A percentile compares a stretch with the other conserved stretches of the same genome.
Evolutionary conservation across 1,284 basidiomycete genomes (phyloP).

Genomic region (Microbotryomycetes sp.): DNA sequence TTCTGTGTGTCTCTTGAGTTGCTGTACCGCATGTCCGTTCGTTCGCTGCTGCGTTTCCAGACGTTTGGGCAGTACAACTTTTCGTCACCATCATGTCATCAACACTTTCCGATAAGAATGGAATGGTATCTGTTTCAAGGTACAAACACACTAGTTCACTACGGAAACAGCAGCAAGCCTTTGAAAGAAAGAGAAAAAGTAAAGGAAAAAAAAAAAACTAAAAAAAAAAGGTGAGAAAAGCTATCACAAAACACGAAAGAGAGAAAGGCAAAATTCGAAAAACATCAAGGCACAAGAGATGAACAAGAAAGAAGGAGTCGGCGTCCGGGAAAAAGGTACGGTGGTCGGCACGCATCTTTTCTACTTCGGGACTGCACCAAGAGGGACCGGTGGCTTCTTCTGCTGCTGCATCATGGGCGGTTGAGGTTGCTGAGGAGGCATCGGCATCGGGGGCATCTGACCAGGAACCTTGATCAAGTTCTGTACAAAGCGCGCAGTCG

Average conservation of each 20-base stretch:
- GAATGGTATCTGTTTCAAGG: not conserved
- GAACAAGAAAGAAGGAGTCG: not conserved
- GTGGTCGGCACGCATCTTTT: not conserved
- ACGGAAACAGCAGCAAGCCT: not conserved
- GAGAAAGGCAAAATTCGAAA: not conserved
- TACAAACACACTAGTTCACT: not conserved
- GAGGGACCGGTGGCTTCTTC: not conserved
- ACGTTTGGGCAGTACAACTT: no score
- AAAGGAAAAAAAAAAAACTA: not conserved
- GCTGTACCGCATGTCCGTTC: no score
- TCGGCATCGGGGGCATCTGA: not conserved
- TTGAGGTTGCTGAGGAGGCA: not conserved
- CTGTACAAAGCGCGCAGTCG: not conserved
- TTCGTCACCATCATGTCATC: no score
- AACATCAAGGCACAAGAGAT: not conserved
- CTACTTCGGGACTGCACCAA: not conserved
- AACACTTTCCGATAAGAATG: no score
- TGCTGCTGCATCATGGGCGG: not conserved
- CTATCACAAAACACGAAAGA: not conserved
- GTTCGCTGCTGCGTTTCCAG: no score
- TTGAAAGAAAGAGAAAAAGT: not conserved
- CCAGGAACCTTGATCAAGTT: constrained; percentile 3
- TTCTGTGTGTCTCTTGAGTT: no score
- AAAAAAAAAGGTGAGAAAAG: not conserved
- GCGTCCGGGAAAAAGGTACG: not conserved